Evolutionary conservation across 2,329 filamentous ascomycete species (phyloP).

Genomic region (Cyphellophora europaea): DNA sequence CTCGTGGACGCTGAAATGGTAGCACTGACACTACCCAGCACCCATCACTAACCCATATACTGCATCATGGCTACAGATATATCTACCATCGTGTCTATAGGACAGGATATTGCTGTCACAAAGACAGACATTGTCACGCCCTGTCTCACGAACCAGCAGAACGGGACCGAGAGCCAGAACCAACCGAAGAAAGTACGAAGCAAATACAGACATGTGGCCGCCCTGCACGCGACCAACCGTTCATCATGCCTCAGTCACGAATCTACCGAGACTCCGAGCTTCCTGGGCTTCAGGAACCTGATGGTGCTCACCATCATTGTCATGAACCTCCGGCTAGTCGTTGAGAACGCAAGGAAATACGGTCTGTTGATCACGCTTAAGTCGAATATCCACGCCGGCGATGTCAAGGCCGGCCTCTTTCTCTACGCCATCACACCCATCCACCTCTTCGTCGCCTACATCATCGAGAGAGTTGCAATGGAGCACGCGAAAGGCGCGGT

Average conservation of each 20-base stretch:
- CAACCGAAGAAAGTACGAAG: slow-evolving; percentile 13
- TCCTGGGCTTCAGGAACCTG: slow-evolving; percentile 87
- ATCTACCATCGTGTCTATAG: slow-evolving; percentile 10
- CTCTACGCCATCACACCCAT: slow-evolving; percentile 84
- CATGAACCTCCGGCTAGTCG: slow-evolving; percentile 85
- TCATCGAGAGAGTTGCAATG: slow-evolving; percentile 79
- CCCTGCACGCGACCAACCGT: slow-evolving; percentile 63
- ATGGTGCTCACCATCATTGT: slow-evolving; percentile 91
- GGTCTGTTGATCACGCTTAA: slow-evolving; percentile 86
- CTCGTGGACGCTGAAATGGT: too few species aligned
- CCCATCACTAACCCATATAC: too few species aligned
- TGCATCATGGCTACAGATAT: slow-evolving; percentile 12
- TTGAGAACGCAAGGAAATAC: slow-evolving; percentile 77
- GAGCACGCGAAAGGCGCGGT: slow-evolving; percentile 64
- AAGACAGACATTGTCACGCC: neutral
- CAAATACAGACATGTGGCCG: slow-evolving; percentile 88
- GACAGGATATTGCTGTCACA: slow-evolving; percentile 8
- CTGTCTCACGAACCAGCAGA: neutral
- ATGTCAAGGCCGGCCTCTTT: slow-evolving; percentile 63
- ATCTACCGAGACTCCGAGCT: slow-evolving; percentile 64
- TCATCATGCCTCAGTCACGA: slow-evolving; percentile 84
- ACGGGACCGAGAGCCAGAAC: too few species aligned
- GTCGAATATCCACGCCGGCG: slow-evolving; percentile 73
- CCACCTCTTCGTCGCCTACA: slow-evolving; percentile 80
- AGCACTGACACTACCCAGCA: too few species aligned